Evolutionary conservation across 2,329 filamentous ascomycete genomes (phyloP), one percentile per base, ranked within the genome.

Genomic region (Cordyceps tenuipes): DNA sequence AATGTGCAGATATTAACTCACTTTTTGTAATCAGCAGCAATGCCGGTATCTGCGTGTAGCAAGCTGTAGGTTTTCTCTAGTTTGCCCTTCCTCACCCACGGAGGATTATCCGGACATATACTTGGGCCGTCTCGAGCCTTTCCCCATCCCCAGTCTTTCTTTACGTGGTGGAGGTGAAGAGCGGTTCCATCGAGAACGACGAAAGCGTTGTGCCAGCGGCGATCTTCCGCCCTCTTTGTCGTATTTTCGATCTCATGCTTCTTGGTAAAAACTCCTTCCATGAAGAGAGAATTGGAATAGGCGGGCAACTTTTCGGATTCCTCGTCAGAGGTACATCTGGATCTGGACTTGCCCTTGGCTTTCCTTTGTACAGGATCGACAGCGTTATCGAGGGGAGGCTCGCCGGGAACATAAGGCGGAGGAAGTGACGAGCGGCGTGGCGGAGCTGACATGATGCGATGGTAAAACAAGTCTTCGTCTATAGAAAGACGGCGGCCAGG

Each of bases 11-110:
- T 9, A n/a, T 23, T 41, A 46, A 77, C 82, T 66, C 72, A 85
- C 80, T 90, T 89, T 66, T 81, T 79, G 69, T 89, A 87, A 71
- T 91, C 88, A 17, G 84, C 81, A 10, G 89, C 88, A 63, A 91
- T 82, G 12, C 88, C 88, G 23, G 88, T 83, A 71, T 91, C 88
- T 23, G 88, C 88, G 68, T 91, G 86, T 64, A 90, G 81, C 52
- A 91, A 77, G 57, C 84, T 88, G 69, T 90, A 91, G n/a, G 80
- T 82, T 69, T 79, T 82, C 63, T 90, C 75, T 43, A 90, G 72
- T 59, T 77, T 77, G 21, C 82, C 82, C 62, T 73, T 78, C 64
- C 74, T 80, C 48, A 81, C 71, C 75, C 72, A 86, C 46, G 73
- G 76, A 31, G 76, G 82, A 65, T 75, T 77, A 67, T 80, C 79